phyloP scores from a whole-genome alignment of 345 rosid species.

The Erysimum cheiranthoides region DNA sequence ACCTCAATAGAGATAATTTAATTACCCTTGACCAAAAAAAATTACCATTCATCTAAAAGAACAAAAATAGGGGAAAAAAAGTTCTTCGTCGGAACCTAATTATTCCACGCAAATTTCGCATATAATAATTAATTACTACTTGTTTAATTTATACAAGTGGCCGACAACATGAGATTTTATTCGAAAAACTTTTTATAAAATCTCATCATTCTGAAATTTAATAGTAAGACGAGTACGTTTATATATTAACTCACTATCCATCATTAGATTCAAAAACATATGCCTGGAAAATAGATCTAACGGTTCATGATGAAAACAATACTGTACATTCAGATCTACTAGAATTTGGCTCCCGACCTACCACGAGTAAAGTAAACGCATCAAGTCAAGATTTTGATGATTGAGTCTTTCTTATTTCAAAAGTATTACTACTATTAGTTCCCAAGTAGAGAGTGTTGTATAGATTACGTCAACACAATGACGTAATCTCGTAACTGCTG shows the following conservation, averaged over 20 bases:
- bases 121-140: not conserved
- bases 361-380: constrained; percentile 42
- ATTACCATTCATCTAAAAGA: not conserved
- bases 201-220: constrained; percentile 19
- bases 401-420: constrained; percentile 37
- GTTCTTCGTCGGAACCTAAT: not conserved
- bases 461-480: not conserved
- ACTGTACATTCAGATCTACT: not conserved
- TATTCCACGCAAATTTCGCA: not conserved
- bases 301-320: constrained; percentile 18
- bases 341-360: constrained; percentile 31
- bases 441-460: not conserved
- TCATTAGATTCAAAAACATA: constrained; percentile 9
- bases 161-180: constrained; percentile 36
- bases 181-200: constrained; percentile 6
- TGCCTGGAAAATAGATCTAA: constrained; percentile 4
- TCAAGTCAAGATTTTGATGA: constrained; percentile 27
- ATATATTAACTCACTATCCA: constrained; percentile 2
- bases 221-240: not conserved
- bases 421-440: not conserved
- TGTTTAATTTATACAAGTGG: constrained; percentile 26
- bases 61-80: not conserved
- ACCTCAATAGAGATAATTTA: not conserved
- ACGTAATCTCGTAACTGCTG: constrained; percentile 30
- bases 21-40: no score